Conservation (phyloP, 2,329 filamentous ascomycete genomes). For the Epichloe sibirici region DNA sequence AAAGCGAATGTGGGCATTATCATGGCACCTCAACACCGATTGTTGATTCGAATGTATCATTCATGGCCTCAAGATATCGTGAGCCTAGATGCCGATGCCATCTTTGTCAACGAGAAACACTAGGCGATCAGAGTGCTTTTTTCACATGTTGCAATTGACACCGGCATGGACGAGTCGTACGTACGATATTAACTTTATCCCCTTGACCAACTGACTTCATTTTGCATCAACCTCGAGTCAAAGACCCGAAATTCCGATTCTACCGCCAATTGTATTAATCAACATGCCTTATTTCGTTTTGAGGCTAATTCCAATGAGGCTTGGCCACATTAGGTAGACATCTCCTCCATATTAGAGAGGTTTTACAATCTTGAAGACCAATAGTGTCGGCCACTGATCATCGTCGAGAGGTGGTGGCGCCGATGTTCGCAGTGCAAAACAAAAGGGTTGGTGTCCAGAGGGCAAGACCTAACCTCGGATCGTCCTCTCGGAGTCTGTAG, state of each 20-base stretch:
- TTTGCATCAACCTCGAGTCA: not conserved
- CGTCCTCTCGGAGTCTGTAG: conserved; percentile 21
- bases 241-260: not conserved
- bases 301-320: not conserved
- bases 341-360: not conserved
- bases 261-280: not conserved
- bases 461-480: conserved; percentile 16
- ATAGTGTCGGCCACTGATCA: not conserved
- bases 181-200: not conserved
- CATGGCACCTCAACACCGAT: not conserved
- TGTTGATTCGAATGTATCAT: not conserved
- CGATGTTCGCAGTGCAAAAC: conserved; percentile 5
- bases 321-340: not conserved
- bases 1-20: not conserved
- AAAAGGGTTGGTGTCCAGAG: conserved; percentile 10
- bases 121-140: not conserved
- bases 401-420: conserved; percentile 3
- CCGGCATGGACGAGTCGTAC: not conserved
- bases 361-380: not conserved
- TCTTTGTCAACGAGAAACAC: not conserved
- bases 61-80: no score
- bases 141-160: not conserved
- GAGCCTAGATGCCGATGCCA: no score
- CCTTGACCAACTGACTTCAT: not conserved
- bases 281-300: not conserved